Conservation (phyloP, 805 yeast genomes). For the Lipomyces sp. region DNA sequence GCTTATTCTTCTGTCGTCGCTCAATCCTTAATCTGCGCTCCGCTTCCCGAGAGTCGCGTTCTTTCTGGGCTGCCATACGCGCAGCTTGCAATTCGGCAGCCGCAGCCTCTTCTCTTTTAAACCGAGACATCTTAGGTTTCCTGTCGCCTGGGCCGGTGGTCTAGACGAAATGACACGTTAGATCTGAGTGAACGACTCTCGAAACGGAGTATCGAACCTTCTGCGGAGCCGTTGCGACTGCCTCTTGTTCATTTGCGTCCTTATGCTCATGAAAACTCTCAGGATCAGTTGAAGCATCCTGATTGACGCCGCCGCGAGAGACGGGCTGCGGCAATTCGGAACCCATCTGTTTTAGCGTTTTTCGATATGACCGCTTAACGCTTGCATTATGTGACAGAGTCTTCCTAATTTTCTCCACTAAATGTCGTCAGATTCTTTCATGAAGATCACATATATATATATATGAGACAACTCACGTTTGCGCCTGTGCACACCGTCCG, state of each 20-base stretch:
- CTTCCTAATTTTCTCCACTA: slow-evolving; percentile 32
- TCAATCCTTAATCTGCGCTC: slow-evolving; percentile 23
- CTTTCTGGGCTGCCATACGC: slow-evolving; percentile 19
- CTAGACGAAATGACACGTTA: background rate
- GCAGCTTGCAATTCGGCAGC: slow-evolving; percentile 21
- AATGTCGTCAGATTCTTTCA: background rate
- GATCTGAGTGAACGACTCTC: background rate
- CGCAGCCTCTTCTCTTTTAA: slow-evolving; percentile 21
- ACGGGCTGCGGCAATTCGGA: slow-evolving; percentile 10
- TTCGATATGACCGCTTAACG: slow-evolving; percentile 30
- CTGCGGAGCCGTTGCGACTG: background rate
- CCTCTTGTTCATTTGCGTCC: background rate
- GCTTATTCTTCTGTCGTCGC: slow-evolving; percentile 15
- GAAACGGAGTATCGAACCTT: background rate
- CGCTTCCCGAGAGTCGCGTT: slow-evolving; percentile 8
- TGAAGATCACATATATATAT: background rate
- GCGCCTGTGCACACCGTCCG: slow-evolving; percentile 35
- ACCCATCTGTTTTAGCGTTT: slow-evolving; percentile 30
- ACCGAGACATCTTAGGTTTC: slow-evolving; percentile 23
- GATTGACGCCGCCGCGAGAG: slow-evolving; percentile 1
- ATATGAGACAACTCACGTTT: slow-evolving; percentile 27
- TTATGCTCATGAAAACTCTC: background rate
- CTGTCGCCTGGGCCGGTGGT: background rate
- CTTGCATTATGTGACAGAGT: slow-evolving; percentile 28
- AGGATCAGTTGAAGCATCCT: background rate